Evolutionary conservation across 768 basidiomycete genomes (phyloP).

Genomic region (Tremella mesenterica): DNA sequence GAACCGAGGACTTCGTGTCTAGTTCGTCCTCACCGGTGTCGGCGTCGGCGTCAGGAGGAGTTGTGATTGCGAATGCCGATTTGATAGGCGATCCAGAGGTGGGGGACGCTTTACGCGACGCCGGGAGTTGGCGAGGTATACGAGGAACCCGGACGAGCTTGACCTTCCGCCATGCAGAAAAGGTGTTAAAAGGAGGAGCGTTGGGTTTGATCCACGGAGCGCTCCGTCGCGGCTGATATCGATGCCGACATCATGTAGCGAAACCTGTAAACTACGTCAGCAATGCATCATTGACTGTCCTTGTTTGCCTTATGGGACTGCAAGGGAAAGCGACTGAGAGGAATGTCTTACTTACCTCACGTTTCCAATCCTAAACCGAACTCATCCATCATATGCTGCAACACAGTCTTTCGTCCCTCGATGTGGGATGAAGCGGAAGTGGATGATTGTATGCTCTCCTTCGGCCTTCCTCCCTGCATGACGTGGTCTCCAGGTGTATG

Average conservation of each 20-base stretch:
- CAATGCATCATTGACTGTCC: too few species aligned
- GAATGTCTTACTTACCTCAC: neutral
- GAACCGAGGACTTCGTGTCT: slow-evolving; percentile 49
- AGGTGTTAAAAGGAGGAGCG: slow-evolving; percentile 47
- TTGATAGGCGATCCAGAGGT: slow-evolving; percentile 49
- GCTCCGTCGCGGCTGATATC: neutral
- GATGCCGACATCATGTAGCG: too few species aligned
- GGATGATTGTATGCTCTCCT: too few species aligned
- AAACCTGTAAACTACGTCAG: too few species aligned
- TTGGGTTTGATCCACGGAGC: slow-evolving; percentile 7
- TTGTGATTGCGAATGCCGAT: slow-evolving; percentile 56
- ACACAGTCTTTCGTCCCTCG: slow-evolving; percentile 17
- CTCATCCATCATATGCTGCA: slow-evolving; percentile 23
- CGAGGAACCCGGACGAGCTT: slow-evolving; percentile 65
- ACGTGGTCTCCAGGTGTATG: neutral
- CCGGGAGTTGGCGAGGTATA: slow-evolving; percentile 45
- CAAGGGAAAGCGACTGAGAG: too few species aligned
- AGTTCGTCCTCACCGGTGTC: slow-evolving; percentile 21
- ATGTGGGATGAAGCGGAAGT: too few species aligned
- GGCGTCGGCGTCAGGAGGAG: slow-evolving; percentile 27
- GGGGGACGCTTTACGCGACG: slow-evolving; percentile 47
- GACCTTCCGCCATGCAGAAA: slow-evolving; percentile 74
- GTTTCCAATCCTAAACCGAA: slow-evolving; percentile 14
- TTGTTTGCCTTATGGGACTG: neutral
- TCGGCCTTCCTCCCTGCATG: too few species aligned